Evolutionary conservation across 345 rosid genomes (phyloP), one percentile per base, ranked within the genome.

Genomic region (Eucalyptus grandis): DNA sequence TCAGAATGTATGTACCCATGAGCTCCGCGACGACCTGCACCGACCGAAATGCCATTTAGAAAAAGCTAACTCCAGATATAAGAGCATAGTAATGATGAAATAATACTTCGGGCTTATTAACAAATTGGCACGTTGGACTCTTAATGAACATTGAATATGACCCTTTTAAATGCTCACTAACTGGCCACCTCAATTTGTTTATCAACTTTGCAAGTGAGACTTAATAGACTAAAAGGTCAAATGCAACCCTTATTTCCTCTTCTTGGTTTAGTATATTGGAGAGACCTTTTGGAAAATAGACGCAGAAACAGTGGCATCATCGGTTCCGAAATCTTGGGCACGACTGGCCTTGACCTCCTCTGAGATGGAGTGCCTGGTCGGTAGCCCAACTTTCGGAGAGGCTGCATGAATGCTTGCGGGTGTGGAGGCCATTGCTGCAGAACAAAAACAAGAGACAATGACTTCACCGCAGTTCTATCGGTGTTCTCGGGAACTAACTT

Each of bases 21-120:
- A 95, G 88, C 91, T 94, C 96, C 47, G 96, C 94, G 13, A 95
- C 56, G 3, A 89, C 62, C 95, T 94, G 90, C 86, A 24, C 46
- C 60, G 54, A 44, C 72, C 77, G 37, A 46, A 67, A 11, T 49
- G 56, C 19, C 12, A 21, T 7, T 69, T 77, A 77, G 27, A 37
- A 37, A 72, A 77, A 19, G 83, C 83, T 77, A 19, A 77, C 83
- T 72, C 83, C 47, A 37, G 83, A 77, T 6, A 77, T 37, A 37
- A 77, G 83, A 77, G 46, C 46, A 77, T 21, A 77, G 27, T 34
- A 77, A 89, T 15, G 9, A 86, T 49, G 67, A 26, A 54, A 88
- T 12, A 31, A 88, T 54, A 54, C 80, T 22, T 56, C n/a, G 44
- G 30, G 13, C 46, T 65, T 27, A 49, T 37, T 47, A 11, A 43